These are phyloP conservation scores for Chaetoceros tenuissimus DNA, from an alignment of 108 stramenopile species.

Conservation along the genomic window DNA sequence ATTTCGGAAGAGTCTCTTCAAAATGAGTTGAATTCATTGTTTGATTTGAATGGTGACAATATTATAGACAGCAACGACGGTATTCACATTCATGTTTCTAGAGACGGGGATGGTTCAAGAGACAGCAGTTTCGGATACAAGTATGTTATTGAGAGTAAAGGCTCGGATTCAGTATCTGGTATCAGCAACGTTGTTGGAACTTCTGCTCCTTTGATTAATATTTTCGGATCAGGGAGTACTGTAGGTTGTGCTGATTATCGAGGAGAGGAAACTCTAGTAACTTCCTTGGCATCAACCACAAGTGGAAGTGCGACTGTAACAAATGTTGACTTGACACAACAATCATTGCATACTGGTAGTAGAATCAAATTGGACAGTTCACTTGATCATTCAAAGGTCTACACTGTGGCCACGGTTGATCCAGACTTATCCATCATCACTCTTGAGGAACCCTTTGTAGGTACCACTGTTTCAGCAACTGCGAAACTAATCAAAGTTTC, in stretches of 20 bases:
- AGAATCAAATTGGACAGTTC: constrained; percentile 22
- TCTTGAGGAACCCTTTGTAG: constrained; percentile 24
- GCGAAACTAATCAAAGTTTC: constrained; percentile 17
- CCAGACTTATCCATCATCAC: constrained; percentile 19
- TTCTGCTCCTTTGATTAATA: constrained; percentile 35
- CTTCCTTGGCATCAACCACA: constrained; percentile 27
- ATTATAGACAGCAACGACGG: constrained; percentile 26
- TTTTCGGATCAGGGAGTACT: constrained; percentile 33
- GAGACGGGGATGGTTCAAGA: no score
- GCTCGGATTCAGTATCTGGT: no score
- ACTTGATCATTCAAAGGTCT: constrained; percentile 23
- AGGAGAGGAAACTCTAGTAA: constrained; percentile 30
- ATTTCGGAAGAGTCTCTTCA: constrained; percentile 44
- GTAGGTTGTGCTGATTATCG: constrained; percentile 55
- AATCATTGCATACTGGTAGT: constrained; percentile 15
- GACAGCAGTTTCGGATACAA: no score
- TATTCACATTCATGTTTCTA: constrained; percentile 47
- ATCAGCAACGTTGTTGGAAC: no score
- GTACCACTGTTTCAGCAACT: constrained; percentile 10
- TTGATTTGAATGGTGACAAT: constrained; percentile 57
- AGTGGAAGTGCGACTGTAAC: constrained; percentile 27
- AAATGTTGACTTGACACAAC: constrained; percentile 2
- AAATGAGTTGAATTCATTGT: constrained; percentile 31
- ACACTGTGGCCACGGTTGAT: constrained; percentile 26
- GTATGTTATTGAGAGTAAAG: no score